Conservation (phyloP, 2,329 filamentous ascomycete genomes). For the Sclerotinia nivalis region DNA sequence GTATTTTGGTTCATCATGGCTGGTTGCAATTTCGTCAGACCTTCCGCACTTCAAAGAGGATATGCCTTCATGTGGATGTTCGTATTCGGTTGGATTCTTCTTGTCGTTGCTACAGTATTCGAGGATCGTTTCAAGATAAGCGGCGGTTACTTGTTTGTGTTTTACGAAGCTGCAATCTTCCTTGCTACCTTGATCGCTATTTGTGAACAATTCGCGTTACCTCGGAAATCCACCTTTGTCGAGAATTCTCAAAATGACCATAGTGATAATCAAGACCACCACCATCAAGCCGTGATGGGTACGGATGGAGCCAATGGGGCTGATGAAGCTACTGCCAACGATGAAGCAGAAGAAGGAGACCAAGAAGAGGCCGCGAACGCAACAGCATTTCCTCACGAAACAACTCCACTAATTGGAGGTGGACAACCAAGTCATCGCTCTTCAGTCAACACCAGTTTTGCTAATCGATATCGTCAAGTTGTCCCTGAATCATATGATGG, state of each 20-base stretch:
- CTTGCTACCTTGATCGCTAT: conserved; percentile 73
- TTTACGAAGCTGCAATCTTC: conserved; percentile 76
- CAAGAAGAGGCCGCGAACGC: not conserved
- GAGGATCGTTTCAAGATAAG: conserved; percentile 72
- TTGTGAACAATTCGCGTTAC: conserved; percentile 76
- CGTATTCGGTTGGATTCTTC: conserved; percentile 67
- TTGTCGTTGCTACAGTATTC: conserved; percentile 73
- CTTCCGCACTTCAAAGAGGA: conserved; percentile 80
- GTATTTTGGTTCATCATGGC: conserved; percentile 80
- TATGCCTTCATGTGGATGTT: conserved; percentile 88
- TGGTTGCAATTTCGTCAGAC: conserved; percentile 75
- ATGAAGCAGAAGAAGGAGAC: conserved; percentile 40
- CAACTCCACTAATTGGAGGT: conserved; percentile 54
- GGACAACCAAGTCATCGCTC: conserved; percentile 45
- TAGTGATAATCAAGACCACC: conserved; percentile 38
- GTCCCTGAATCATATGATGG: conserved; percentile 33
- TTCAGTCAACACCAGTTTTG: conserved; percentile 59
- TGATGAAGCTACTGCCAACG: conserved; percentile 37
- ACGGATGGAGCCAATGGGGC: conserved; percentile 45
- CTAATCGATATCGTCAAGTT: conserved; percentile 50
- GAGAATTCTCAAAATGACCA: conserved; percentile 55
- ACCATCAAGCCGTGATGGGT: conserved; percentile 38
- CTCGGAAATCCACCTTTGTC: conserved; percentile 69
- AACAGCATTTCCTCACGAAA: conserved; percentile 45
- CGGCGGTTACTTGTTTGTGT: conserved; percentile 77